These are phyloP conservation scores for Deinandra increscens DNA, from an alignment of 129 eudicot genomes.

Conservation along the genomic window DNA sequence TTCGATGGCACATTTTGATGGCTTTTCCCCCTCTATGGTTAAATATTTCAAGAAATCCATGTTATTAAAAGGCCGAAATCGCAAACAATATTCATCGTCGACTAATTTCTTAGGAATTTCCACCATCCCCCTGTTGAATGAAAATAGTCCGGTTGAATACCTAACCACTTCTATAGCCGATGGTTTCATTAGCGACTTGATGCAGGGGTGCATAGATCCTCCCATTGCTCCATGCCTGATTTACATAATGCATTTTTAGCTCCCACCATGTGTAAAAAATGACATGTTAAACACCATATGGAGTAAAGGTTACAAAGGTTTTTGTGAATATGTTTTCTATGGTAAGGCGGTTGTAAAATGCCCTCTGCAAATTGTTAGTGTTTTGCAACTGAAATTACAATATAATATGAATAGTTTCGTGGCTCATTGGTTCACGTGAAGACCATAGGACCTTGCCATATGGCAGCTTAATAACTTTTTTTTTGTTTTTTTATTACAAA, in stretches of 20 bases:
- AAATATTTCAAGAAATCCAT: conserved; percentile 31
- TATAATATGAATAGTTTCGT: no score
- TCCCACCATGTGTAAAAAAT: no score
- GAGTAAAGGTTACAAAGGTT: no score
- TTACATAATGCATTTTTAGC: neutral
- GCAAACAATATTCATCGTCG: conserved; percentile 12
- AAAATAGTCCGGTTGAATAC: conserved; percentile 20
- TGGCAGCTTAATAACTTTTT: no score
- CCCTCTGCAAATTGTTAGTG: no score
- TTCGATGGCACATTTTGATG: conserved; percentile 31
- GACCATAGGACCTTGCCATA: no score
- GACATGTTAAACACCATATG: no score
- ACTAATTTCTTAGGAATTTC: conserved; percentile 18
- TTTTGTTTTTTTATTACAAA: no score
- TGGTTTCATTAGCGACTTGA: conserved; percentile 29
- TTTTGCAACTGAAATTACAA: no score
- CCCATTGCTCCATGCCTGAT: conserved; percentile 41
- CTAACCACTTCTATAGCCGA: conserved; percentile 5
- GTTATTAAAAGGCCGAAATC: conserved; percentile 30
- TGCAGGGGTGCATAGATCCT: conserved; percentile 34
- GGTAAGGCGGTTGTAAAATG: no score
- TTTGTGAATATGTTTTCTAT: no score
- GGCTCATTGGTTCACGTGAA: no score
- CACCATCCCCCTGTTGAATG: conserved; percentile 21
- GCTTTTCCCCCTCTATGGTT: conserved; percentile 30